Conservation (phyloP, 345 rosid species). For the Pistacia vera region DNA sequence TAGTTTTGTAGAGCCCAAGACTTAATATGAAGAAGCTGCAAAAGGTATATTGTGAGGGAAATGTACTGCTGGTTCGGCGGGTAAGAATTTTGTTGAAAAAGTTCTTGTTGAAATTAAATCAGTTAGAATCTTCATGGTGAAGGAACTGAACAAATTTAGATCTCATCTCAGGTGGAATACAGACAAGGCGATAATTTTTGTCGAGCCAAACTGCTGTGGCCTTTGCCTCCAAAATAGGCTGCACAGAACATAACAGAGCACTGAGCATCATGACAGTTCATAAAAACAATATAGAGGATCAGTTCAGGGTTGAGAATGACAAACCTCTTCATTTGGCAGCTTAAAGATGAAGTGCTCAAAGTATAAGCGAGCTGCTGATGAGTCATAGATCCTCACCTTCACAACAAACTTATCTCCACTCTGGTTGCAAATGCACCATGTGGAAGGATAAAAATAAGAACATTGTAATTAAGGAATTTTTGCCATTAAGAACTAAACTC, state of each 20-base stretch:
- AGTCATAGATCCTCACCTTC: constrained; percentile 62
- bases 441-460: not conserved
- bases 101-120: constrained; percentile 5
- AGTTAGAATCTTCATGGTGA: constrained; percentile 42
- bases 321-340: constrained; percentile 77
- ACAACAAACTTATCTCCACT: constrained; percentile 76
- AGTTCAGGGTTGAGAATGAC: constrained; percentile 8
- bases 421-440: constrained; percentile 31
- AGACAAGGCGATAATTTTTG: constrained; percentile 70
- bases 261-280: constrained; percentile 2
- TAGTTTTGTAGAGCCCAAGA: not conserved
- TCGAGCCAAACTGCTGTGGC: constrained; percentile 83
- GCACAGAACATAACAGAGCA: constrained; percentile 15
- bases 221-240: constrained; percentile 82
- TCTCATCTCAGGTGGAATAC: constrained; percentile 66
- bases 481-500: not conserved
- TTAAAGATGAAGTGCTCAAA: constrained; percentile 71
- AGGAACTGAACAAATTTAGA: constrained; percentile 61
- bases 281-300: not conserved
- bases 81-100: not conserved
- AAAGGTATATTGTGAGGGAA: not conserved
- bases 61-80: not conserved
- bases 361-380: constrained; percentile 74
- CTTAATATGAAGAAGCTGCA: not conserved
- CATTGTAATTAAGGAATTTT: not conserved